Evolutionary conservation across 768 basidiomycete genomes (phyloP).

Genomic region (Russula earlei): DNA sequence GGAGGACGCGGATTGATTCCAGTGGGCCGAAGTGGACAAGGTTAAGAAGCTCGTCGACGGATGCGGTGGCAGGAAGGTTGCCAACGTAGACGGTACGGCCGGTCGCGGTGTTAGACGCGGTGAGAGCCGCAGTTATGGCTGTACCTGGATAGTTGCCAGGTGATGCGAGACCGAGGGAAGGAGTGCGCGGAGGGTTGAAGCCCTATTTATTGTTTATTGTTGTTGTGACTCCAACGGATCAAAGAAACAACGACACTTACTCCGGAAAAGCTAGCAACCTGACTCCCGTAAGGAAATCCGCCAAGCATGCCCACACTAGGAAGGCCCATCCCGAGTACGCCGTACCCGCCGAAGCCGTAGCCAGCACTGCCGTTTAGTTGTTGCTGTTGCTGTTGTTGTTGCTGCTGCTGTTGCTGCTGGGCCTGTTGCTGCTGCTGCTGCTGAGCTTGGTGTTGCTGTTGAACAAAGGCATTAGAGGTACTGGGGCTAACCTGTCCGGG

Average conservation of each 20-base stretch:
- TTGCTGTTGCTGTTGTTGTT: constrained; percentile 29
- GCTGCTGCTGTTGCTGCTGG: constrained; percentile 25
- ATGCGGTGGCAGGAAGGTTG: constrained; percentile 89
- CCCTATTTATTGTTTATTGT: constrained; percentile 26
- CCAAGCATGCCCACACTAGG: constrained; percentile 62
- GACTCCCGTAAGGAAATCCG: constrained; percentile 61
- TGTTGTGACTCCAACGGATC: background rate
- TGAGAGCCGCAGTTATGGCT: constrained; percentile 63
- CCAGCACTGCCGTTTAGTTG: constrained; percentile 33
- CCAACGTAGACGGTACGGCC: constrained; percentile 96
- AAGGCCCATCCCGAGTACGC: constrained; percentile 74
- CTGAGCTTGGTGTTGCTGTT: constrained; percentile 36
- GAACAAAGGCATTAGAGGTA: constrained; percentile 43
- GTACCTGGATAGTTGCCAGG: constrained; percentile 71
- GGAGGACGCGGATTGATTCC: constrained; percentile 87
- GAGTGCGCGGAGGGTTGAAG: constrained; percentile 50
- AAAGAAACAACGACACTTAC: constrained; percentile 29
- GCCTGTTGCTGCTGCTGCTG: constrained; percentile 34
- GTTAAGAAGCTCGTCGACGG: constrained; percentile 95
- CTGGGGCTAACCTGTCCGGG: constrained; percentile 63
- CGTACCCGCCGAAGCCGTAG: constrained; percentile 56
- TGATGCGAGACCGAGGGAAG: constrained; percentile 58
- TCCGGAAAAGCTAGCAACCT: constrained; percentile 64
- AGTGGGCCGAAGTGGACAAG: constrained; percentile 97
- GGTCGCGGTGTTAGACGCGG: constrained; percentile 44